Conservation (phyloP, 305 asterid species). For the Fraxinus dipetala region DNA sequence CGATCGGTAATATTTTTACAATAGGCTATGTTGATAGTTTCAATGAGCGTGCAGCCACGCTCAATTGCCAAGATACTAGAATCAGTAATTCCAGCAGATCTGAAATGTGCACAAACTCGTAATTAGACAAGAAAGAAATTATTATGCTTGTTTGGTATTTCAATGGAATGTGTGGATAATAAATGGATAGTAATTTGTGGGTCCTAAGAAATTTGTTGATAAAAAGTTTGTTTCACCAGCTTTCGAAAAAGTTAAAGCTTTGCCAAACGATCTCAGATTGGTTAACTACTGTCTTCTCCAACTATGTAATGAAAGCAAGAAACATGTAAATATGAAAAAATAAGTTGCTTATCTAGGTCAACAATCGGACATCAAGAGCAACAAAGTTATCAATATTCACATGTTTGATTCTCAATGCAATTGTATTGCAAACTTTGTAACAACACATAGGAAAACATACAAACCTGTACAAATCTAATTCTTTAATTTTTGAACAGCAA, state of each 20-base stretch:
- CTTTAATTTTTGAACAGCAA: conserved; percentile 67
- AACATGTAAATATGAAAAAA: not conserved
- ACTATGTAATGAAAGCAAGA: not conserved
- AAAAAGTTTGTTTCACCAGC: not conserved
- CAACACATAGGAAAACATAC: not conserved
- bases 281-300: not conserved
- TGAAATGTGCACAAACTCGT: conserved; percentile 25
- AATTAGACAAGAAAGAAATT: not conserved
- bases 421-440: not conserved
- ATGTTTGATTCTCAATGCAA: not conserved
- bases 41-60: conserved; percentile 60
- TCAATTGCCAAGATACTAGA: conserved; percentile 54
- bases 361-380: not conserved
- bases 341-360: not conserved
- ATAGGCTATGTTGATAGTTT: conserved; percentile 66
- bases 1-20: conserved; percentile 57
- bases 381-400: not conserved
- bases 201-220: not conserved
- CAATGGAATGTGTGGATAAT: not conserved
- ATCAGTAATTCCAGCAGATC: conserved; percentile 79
- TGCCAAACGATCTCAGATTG: not conserved
- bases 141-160: not conserved
- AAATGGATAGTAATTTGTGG: not conserved
- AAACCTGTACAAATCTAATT: conserved; percentile 84
- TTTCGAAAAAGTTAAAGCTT: not conserved